Evolutionary conservation across 331 rosid genomes (phyloP).

Genomic region (Rosa hybrid): DNA sequence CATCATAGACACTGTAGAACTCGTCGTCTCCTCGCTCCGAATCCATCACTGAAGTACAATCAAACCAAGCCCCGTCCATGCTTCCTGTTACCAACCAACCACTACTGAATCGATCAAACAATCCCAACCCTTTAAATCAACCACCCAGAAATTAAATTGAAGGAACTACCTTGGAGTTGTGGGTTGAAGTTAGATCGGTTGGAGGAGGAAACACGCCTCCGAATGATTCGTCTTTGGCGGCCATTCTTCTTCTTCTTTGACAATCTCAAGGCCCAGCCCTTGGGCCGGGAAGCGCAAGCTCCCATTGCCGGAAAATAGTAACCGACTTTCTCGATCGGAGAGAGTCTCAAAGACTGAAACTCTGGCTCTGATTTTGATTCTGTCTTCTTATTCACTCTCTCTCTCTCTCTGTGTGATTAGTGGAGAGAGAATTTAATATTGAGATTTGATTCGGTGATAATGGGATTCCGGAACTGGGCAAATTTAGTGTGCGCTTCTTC

Average conservation of each 20-base stretch:
- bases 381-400: too few species aligned
- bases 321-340: background rate
- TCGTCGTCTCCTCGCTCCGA: conserved; percentile 91
- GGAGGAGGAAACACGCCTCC: conserved; percentile 55
- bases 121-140: background rate
- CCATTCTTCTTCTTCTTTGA: conserved; percentile 43
- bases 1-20: conserved; percentile 80
- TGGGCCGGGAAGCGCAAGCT: conserved; percentile 68
- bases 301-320: conserved; percentile 52
- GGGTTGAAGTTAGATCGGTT: conserved; percentile 44
- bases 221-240: conserved; percentile 46
- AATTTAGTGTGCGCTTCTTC: background rate
- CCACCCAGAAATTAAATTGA: too few species aligned
- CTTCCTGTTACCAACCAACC: conserved; percentile 15
- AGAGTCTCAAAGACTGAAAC: background rate
- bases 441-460: background rate
- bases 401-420: too few species aligned
- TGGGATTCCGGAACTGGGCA: background rate
- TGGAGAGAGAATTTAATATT: background rate
- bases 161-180: conserved; percentile 43
- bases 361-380: too few species aligned
- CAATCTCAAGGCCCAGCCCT: conserved; percentile 32
- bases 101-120: conserved; percentile 7
- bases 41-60: conserved; percentile 75
- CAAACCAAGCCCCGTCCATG: conserved; percentile 75